A percentile compares a stretch with the other conserved stretches of the same genome.
phyloP scores from a whole-genome alignment of 2,329 filamentous ascomycete species.

The Cladosporium sphaerospermum region DNA sequence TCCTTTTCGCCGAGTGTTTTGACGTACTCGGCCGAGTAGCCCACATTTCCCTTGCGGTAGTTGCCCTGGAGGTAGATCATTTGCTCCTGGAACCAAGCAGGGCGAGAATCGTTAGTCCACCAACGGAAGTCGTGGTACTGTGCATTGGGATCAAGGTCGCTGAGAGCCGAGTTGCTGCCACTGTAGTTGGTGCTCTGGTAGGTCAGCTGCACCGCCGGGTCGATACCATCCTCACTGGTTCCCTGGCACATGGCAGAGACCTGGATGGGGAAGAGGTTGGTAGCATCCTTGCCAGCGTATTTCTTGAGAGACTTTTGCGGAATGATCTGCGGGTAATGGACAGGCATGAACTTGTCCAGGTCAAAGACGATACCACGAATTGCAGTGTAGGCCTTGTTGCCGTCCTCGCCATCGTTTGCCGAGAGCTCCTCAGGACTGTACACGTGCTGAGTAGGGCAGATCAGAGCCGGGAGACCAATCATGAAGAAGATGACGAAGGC shows the following conservation, averaged over 20 bases:
- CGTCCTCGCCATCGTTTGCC: slow-evolving; percentile 64
- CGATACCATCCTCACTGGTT: slow-evolving; percentile 57
- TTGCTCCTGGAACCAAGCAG: slow-evolving; percentile 89
- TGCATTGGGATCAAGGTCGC: slow-evolving; percentile 62
- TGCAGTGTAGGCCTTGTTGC: slow-evolving; percentile 61
- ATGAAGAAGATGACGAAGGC: slow-evolving; percentile 78
- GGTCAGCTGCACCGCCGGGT: slow-evolving; percentile 73
- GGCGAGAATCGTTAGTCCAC: slow-evolving; percentile 72
- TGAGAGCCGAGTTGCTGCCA: slow-evolving; percentile 60
- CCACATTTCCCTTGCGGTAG: slow-evolving; percentile 82
- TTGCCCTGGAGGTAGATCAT: slow-evolving; percentile 70
- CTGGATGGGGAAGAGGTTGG: slow-evolving; percentile 83
- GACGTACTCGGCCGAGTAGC: slow-evolving; percentile 74
- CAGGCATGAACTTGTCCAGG: slow-evolving; percentile 63
- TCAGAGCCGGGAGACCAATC: slow-evolving; percentile 74
- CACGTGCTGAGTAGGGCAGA: slow-evolving; percentile 88
- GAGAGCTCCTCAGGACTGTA: slow-evolving; percentile 73
- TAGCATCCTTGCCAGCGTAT: slow-evolving; percentile 86
- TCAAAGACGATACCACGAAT: slow-evolving; percentile 90
- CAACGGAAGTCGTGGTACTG: slow-evolving; percentile 90
- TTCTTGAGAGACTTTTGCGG: slow-evolving; percentile 59
- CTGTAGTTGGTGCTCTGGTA: slow-evolving; percentile 73
- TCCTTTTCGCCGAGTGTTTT: slow-evolving; percentile 50
- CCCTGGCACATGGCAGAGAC: slow-evolving; percentile 88
- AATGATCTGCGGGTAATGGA: slow-evolving; percentile 69